These are phyloP conservation scores for Teratosphaeriaceae sp. DNA, from an alignment of 2,329 filamentous ascomycete genomes.

Conservation along the genomic window DNA sequence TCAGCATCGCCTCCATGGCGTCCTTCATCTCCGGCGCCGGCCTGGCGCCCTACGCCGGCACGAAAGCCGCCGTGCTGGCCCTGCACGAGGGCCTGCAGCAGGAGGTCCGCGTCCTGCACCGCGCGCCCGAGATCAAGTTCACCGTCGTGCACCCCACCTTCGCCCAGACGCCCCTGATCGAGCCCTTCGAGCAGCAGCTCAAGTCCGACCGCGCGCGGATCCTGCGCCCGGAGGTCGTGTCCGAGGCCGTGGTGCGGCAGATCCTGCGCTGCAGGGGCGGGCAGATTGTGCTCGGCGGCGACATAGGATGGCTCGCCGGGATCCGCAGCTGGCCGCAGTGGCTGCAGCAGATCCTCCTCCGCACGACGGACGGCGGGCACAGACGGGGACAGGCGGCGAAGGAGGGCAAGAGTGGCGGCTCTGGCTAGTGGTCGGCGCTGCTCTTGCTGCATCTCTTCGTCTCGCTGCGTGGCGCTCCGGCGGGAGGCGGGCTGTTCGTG, in stretches of 20 bases:
- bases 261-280: conserved; percentile 35
- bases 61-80: conserved; percentile 46
- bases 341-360: conserved; percentile 4
- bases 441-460: not conserved
- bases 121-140: conserved; percentile 37
- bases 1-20: conserved; percentile 50
- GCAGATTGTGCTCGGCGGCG: conserved; percentile 34
- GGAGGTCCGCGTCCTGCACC: conserved; percentile 36
- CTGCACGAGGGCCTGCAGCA: conserved; percentile 45
- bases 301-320: conserved; percentile 7
- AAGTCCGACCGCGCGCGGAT: conserved; percentile 25
- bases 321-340: conserved; percentile 15
- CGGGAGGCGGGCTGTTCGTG: not conserved
- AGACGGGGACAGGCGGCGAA: not conserved
- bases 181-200: conserved; percentile 26
- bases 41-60: conserved; percentile 43
- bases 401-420: not conserved
- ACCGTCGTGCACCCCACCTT: conserved; percentile 37
- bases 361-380: not conserved
- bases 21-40: conserved; percentile 36
- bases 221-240: conserved; percentile 34
- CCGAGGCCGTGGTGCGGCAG: conserved; percentile 38
- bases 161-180: conserved; percentile 34
- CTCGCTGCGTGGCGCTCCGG: not conserved
- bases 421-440: not conserved